Evolutionary conservation across 176 grass and related monocot species (phyloP).

Genomic region (Zoysia pacifica): DNA sequence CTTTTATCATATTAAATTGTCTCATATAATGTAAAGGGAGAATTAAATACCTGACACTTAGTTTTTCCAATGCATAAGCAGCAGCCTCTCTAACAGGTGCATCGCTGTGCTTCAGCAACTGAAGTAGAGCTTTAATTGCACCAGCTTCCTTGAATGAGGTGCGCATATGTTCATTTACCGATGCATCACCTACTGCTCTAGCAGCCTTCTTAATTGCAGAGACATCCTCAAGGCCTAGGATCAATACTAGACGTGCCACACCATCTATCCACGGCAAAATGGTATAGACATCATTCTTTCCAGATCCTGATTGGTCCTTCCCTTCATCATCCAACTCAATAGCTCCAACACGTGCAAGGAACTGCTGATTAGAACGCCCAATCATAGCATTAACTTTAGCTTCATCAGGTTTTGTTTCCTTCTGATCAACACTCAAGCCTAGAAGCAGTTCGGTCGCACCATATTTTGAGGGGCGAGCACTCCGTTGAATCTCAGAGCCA

Average conservation of each 20-base stretch:
- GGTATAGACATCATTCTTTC: constrained; percentile 50
- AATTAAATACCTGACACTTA: constrained; percentile 56
- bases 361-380: constrained; percentile 74
- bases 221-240: constrained; percentile 66
- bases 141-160: constrained; percentile 74
- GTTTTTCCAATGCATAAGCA: constrained; percentile 63
- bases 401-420: constrained; percentile 50
- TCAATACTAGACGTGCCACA: constrained; percentile 69
- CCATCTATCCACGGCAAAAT: constrained; percentile 74
- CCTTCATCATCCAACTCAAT: constrained; percentile 66
- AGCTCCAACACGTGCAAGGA: constrained; percentile 70
- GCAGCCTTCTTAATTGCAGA: constrained; percentile 64
- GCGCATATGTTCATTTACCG: constrained; percentile 63
- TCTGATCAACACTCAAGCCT: constrained; percentile 55
- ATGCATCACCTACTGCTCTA: constrained; percentile 62
- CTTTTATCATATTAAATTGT: constrained; percentile 1
- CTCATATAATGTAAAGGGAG: neutral
- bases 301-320: constrained; percentile 47
- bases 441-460: constrained; percentile 78
- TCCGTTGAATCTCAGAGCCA: constrained; percentile 64
- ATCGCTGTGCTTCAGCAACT: constrained; percentile 56
- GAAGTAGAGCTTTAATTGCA: constrained; percentile 58
- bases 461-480: constrained; percentile 62
- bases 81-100: constrained; percentile 45
- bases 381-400: constrained; percentile 68